Conservation (phyloP, 2,329 filamentous ascomycete genomes). For the Verticillium klebahnii region DNA sequence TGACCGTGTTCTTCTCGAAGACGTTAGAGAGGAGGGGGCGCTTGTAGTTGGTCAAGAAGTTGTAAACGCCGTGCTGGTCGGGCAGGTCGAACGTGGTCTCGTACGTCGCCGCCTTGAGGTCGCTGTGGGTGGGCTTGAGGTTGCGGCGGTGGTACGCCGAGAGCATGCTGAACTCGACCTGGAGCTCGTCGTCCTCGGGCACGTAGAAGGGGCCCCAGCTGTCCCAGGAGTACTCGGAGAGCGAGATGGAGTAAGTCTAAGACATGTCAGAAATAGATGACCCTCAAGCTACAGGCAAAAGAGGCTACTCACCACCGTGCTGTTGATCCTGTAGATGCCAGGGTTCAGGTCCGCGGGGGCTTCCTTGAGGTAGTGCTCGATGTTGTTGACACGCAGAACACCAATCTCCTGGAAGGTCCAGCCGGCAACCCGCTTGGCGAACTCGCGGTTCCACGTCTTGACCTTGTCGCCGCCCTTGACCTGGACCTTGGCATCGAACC, state of each 20-base stretch:
- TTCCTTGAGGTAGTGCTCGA: slow-evolving; percentile 71
- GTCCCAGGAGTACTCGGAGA: slow-evolving; percentile 79
- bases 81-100: slow-evolving; percentile 73
- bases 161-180: slow-evolving; percentile 98
- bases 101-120: slow-evolving; percentile 68
- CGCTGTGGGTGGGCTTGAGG: slow-evolving; percentile 54
- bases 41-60: slow-evolving; percentile 97
- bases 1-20: slow-evolving; percentile 93
- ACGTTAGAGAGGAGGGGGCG: slow-evolving; percentile 84
- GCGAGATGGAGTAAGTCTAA: slow-evolving; percentile 78
- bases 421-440: slow-evolving; percentile 78
- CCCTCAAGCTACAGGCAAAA: background rate
- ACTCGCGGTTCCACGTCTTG: slow-evolving; percentile 75
- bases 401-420: slow-evolving; percentile 96
- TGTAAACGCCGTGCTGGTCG: slow-evolving; percentile 98
- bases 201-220: slow-evolving; percentile 70
- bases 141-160: slow-evolving; percentile 91
- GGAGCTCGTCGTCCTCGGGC: slow-evolving; percentile 66
- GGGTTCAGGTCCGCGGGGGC: slow-evolving; percentile 67
- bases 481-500: slow-evolving; percentile 79
- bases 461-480: slow-evolving; percentile 46
- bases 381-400: slow-evolving; percentile 75
- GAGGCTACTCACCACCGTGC: slow-evolving; percentile 73
- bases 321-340: slow-evolving; percentile 91
- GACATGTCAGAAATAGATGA: background rate